Conservation (phyloP, 1,284 basidiomycete species). For the Gomphus sp. region DNA sequence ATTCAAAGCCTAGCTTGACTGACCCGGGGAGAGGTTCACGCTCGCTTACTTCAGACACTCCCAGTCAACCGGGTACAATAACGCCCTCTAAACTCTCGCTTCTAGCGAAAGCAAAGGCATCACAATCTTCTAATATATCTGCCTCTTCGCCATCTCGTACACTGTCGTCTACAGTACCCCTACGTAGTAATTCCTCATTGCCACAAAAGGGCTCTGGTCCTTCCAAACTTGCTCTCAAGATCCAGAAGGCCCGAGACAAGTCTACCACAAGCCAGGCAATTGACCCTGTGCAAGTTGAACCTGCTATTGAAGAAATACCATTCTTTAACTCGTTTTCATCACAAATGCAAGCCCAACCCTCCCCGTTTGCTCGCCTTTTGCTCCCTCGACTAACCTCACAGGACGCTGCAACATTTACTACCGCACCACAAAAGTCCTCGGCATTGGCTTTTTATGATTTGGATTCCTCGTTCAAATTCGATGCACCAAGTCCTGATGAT, state of each 20-base stretch:
- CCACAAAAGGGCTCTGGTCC: neutral
- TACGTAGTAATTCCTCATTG: neutral
- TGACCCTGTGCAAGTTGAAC: neutral
- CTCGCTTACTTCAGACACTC: conserved; percentile 18
- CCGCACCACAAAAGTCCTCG: neutral
- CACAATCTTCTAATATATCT: neutral
- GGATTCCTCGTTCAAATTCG: conserved; percentile 47
- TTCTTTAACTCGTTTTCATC: neutral
- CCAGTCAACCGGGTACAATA: conserved; percentile 20
- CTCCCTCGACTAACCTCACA: neutral
- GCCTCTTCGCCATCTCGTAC: neutral
- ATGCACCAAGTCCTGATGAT: conserved; percentile 84
- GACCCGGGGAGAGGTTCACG: conserved; percentile 25
- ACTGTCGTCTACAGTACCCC: neutral
- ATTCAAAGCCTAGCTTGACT: conserved; percentile 36
- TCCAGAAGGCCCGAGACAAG: conserved; percentile 3
- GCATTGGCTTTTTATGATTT: neutral
- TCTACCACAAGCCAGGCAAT: neutral
- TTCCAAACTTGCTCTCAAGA: conserved; percentile 11
- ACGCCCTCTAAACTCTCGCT: conserved; percentile 22
- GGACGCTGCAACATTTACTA: neutral
- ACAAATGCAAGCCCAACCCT: neutral
- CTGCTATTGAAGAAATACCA: neutral
- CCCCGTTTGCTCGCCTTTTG: neutral
- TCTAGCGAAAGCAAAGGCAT: conserved; percentile 4